These are phyloP conservation scores for Phytophthora boehmeriae DNA, from an alignment of 352 stramenopile genomes.

Conservation along the genomic window DNA sequence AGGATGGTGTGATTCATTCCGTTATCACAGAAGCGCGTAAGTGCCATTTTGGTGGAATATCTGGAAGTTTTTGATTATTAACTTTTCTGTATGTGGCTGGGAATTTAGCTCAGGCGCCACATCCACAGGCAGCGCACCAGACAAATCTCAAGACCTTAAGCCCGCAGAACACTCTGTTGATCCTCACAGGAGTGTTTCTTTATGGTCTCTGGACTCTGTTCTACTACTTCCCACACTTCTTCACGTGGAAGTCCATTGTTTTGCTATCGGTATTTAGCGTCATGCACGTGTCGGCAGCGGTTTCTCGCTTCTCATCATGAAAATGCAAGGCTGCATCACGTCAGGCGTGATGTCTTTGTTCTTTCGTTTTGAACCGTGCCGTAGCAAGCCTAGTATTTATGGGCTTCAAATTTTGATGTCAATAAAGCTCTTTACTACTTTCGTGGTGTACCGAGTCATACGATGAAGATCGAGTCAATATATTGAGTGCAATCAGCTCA, in stretches of 20 bases:
- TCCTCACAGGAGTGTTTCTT: conserved; percentile 66
- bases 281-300: conserved; percentile 60
- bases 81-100: conserved; percentile 11
- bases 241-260: conserved; percentile 77
- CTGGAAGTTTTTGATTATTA: conserved; percentile 5
- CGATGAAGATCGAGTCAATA: no score
- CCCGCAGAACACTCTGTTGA: conserved; percentile 60
- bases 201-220: conserved; percentile 83
- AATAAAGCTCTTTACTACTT: background rate
- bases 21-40: conserved; percentile 75
- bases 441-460: background rate
- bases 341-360: background rate
- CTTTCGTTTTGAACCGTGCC: conserved; percentile 23
- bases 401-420: conserved; percentile 26
- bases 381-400: conserved; percentile 43
- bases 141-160: conserved; percentile 64
- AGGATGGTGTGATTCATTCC: conserved; percentile 76
- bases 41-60: conserved; percentile 10
- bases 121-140: conserved; percentile 47
- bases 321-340: conserved; percentile 11
- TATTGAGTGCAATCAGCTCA: background rate
- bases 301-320: conserved; percentile 57
- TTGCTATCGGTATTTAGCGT: conserved; percentile 68
- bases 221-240: conserved; percentile 81
- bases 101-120: conserved; percentile 41